Conservation (phyloP, 148 eudicot species). For the Mesembryanthemum crystallinum region DNA sequence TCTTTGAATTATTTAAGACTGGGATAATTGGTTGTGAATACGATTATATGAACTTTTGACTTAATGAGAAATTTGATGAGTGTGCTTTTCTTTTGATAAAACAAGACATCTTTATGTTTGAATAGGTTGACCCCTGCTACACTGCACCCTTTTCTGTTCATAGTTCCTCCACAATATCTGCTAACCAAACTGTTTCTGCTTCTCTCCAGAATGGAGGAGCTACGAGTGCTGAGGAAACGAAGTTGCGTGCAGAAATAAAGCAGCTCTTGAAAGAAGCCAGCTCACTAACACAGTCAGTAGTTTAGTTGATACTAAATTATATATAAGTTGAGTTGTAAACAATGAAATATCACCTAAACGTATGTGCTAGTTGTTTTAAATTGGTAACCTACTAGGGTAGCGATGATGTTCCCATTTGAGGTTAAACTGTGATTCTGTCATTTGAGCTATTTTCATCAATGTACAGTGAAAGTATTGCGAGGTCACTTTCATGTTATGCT, state of each 20-base stretch:
- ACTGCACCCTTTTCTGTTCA: not conserved
- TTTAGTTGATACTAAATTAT: not conserved
- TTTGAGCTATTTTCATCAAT: too few relatives aligned
- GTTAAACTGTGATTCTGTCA: not conserved
- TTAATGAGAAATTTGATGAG: not conserved
- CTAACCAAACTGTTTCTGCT: slow-evolving; percentile 3
- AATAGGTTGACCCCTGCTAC: not conserved
- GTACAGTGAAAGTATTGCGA: too few relatives aligned
- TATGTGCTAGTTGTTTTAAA: not conserved
- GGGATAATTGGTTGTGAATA: not conserved
- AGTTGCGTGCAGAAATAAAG: slow-evolving; percentile 70
- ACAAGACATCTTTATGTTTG: not conserved
- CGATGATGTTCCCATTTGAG: not conserved
- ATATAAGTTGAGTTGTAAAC: not conserved
- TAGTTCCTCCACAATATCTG: not conserved
- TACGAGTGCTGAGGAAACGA: slow-evolving; percentile 38
- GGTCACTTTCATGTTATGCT: too few relatives aligned
- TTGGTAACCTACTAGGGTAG: not conserved
- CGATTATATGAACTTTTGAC: too few relatives aligned
- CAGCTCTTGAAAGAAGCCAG: slow-evolving; percentile 78
- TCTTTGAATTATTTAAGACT: not conserved
- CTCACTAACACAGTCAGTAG: slow-evolving; percentile 70
- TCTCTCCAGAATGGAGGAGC: slow-evolving; percentile 44
- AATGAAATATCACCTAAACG: not conserved
- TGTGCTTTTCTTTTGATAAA: not conserved